phyloP scores from a whole-genome alignment of 169 alveolate species.

The Plasmodium vivax region DNA sequence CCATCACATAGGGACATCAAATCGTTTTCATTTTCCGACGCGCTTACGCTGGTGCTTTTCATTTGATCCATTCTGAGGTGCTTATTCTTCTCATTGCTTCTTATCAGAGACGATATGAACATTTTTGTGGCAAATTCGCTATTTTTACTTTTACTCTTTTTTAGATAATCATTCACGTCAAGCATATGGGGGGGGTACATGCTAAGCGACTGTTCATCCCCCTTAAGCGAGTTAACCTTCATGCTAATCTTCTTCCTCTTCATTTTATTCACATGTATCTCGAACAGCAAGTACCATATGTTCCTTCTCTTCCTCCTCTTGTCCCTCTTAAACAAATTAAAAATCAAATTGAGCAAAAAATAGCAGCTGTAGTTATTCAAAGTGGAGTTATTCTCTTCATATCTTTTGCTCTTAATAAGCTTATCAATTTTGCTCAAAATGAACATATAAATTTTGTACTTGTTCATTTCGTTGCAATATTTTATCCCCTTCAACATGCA shows the following conservation, averaged over 20 bases:
- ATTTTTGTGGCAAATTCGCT: neutral
- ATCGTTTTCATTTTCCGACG: conserved; percentile 41
- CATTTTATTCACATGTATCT: conserved; percentile 42
- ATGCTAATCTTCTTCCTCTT: conserved; percentile 1
- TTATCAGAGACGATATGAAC: neutral
- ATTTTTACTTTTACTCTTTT: neutral
- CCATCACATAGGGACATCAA: conserved; percentile 33
- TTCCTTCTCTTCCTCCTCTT: conserved; percentile 5
- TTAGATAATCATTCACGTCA: conserved; percentile 2
- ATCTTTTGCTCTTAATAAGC: conserved; percentile 33
- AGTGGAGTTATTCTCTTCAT: conserved; percentile 50
- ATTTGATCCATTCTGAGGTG: neutral
- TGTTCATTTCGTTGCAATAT: conserved; percentile 30
- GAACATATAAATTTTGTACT: conserved; percentile 49
- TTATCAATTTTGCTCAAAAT: conserved; percentile 49
- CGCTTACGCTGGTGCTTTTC: neutral
- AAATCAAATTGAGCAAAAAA: conserved; percentile 29
- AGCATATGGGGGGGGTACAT: neutral
- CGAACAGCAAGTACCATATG: conserved; percentile 48
- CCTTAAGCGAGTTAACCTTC: neutral
- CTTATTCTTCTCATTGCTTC: conserved; percentile 24
- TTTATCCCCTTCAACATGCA: conserved; percentile 42
- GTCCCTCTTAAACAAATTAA: conserved; percentile 28
- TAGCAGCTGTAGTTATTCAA: conserved; percentile 51
- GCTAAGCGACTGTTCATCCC: neutral